Base-by-base conservation (phyloP, 345 rosid species). In the Laguncularia racemosa region DNA sequence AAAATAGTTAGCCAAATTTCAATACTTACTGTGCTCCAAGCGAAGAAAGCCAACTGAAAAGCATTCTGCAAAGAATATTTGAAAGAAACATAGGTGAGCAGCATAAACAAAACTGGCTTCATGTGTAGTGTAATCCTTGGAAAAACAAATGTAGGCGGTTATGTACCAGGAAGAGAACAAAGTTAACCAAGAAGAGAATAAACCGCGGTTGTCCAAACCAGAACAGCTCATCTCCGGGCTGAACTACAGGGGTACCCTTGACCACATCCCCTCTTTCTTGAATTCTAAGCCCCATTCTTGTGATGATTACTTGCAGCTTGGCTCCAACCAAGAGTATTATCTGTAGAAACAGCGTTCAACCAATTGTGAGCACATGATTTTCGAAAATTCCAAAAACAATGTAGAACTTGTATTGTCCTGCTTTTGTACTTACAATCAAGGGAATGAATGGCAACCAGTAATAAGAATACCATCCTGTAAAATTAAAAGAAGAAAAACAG, bases 121-220 rank as follows among this genome's bases (percentile, higher is more conserved):
- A 33, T 33, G 9, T 33, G 40, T 33, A 33, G 40, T 4, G 11
- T 33, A 33, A 33, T 33, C 40, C 40, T 33, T 1, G 0, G 7
- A 33, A 33, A 33, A 33, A 26, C 28, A 33, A 9, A 4, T 33
- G 40, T 33, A 38, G 20, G 13, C 38, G 18, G 28, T 38, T 9
- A 38, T 12, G 55, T 76, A 89, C 96, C 97, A 83, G 89, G 71
- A 93, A 93, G 61, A 93, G 96, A 59, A 78, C 86, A n/a, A 89
- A 46, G 65, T 89, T 96, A 68, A 93, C 81, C 63, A 93, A 87
- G 56, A 82, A 84, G 73, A 93, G 97, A 52, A 93, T 60, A 61
- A 93, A 70, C 50, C 82, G 89, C 0, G 99, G 97, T 13, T 84
- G 78, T 16, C 96, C 83, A 12, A 93, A 89, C 99, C 99, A 93